Base-by-base conservation (phyloP, 192 early-diverging fungal species). In the Rhizoclosmatium globosum region DNA sequence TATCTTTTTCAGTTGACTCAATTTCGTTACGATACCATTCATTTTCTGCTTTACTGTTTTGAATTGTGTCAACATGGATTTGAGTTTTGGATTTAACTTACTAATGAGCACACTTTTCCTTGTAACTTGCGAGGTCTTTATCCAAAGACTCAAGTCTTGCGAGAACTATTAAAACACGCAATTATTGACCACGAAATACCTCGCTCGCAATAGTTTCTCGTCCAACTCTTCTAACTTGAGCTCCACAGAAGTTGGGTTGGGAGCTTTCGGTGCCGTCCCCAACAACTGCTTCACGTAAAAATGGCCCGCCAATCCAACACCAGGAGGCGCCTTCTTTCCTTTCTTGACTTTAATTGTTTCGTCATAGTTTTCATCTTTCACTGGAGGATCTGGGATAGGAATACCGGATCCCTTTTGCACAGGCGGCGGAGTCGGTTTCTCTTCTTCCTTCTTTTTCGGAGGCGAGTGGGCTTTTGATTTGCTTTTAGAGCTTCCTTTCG, bases 21-120 rank as follows among this genome's bases (percentile, higher is more conserved):
- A 89, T 87, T 68, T 89, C 87, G 15, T 81, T 62, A 3, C 85
- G 71, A 73, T 87, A 89, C 87, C 87, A 89, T n/a, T 85, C 85
- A 71, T 89, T 89, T 64, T 89, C 87, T 13, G 66, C 57, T 57
- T 89, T 89, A 65, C 87, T 88, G 50, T 21, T 38, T 31, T 31
- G 31, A 31, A 31, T 17, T 15, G 53, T 56, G 53, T n/a, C 11
- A 9, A 56, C 53, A 56, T 56, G 9, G 9, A 9, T 56, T 31
- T 31, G 31, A 31, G 31, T 31, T 31, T 31, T 31, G 31, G 31
- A 48, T 31, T 31, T 31, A 3, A 59, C 80, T 61, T 82, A 88
- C 87, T 87, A 84, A 56, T 72, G 62, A 3, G 44, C 59, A 74
- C 85, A 88, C 77, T 85, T 85, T 21, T 62, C 47, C 61, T 87